Conservation (phyloP, 768 basidiomycete genomes). For the Serendipita sp. region DNA sequence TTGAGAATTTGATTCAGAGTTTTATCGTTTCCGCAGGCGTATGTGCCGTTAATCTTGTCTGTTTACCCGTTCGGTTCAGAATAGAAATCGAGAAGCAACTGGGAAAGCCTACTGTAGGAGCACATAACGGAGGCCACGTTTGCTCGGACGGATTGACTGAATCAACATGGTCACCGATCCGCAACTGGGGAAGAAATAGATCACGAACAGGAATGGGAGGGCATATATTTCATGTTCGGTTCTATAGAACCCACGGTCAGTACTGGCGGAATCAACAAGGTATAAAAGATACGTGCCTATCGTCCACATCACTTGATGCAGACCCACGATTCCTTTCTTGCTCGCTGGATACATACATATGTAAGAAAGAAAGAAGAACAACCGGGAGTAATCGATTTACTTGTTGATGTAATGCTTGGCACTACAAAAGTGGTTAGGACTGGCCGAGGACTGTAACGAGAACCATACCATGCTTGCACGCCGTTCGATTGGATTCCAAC, state of each 20-base stretch:
- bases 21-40: conserved; percentile 13
- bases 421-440: conserved; percentile 6
- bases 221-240: conserved; percentile 40
- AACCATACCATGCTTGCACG: conserved; percentile 17
- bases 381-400: too few relatives aligned
- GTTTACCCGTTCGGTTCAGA: not conserved
- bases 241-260: not conserved
- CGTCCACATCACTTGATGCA: conserved; percentile 26
- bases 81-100: not conserved
- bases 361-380: not conserved
- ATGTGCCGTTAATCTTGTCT: conserved; percentile 12
- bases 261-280: not conserved
- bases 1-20: conserved; percentile 17
- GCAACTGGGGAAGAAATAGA: conserved; percentile 19
- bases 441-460: conserved; percentile 15
- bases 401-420: conserved; percentile 26
- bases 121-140: conserved; percentile 55
- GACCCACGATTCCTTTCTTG: conserved; percentile 23
- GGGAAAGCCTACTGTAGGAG: conserved; percentile 33
- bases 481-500: conserved; percentile 37
- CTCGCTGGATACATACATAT: conserved; percentile 17
- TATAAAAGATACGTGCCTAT: conserved; percentile 18
- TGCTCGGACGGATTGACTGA: conserved; percentile 43
- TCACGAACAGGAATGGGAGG: conserved; percentile 24
- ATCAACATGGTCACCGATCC: conserved; percentile 17